Evolutionary conservation across 129 eudicot genomes (phyloP).

Genomic region (Tanacetum coccineum): DNA sequence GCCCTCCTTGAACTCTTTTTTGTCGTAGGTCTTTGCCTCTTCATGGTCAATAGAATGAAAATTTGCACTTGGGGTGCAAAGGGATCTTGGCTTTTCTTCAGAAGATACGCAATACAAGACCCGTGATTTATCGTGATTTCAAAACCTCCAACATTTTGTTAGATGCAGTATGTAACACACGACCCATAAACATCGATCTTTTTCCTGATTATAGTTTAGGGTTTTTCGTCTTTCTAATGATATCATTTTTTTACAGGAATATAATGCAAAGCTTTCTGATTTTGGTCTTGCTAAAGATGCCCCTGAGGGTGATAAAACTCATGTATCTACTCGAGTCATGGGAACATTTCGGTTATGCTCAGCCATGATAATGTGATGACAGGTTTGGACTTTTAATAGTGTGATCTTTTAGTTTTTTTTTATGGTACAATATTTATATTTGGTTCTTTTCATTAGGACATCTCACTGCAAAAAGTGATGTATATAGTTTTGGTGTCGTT

Average conservation of each 20-base stretch:
- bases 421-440: not conserved
- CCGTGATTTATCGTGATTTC: slow-evolving; percentile 94
- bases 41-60: slow-evolving; percentile 96
- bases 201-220: not conserved
- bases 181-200: not conserved
- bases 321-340: slow-evolving; percentile 97
- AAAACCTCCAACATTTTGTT: slow-evolving; percentile 88
- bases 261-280: slow-evolving; percentile 97
- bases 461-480: slow-evolving; percentile 61
- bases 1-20: too few relatives aligned
- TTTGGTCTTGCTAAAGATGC: slow-evolving; percentile 98
- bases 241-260: slow-evolving; percentile 55
- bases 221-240: not conserved
- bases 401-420: not conserved
- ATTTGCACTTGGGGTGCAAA: slow-evolving; percentile 92
- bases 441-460: slow-evolving; percentile 31
- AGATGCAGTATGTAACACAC: slow-evolving; percentile 64
- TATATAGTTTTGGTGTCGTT: slow-evolving; percentile 67
- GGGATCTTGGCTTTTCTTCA: slow-evolving; percentile 95
- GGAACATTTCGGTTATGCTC: slow-evolving; percentile 98
- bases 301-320: slow-evolving; percentile 94
- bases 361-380: slow-evolving; percentile 97
- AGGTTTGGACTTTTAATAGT: slow-evolving; percentile 39
- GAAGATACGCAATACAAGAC: slow-evolving; percentile 95
- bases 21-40: slow-evolving; percentile 88